These are phyloP conservation scores for Leishmania braziliensis DNA, from an alignment of 208 protist species.

Conservation along the genomic window DNA sequence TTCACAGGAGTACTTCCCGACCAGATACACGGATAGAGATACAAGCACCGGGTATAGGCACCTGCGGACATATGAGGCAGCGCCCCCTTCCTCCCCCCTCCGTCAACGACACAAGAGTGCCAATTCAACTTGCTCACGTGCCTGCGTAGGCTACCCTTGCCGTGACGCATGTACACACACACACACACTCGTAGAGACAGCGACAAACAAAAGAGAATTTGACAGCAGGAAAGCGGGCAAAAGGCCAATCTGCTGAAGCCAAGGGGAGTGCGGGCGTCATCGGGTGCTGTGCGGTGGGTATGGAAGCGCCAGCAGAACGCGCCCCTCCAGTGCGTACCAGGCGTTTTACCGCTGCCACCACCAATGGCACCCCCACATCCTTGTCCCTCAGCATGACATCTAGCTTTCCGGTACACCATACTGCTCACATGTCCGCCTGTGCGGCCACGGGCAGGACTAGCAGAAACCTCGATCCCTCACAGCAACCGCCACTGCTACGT, in stretches of 20 bases:
- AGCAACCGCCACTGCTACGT: not conserved
- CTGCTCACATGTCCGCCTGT: not conserved
- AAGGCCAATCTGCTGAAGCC: not conserved
- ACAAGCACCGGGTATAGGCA: too few relatives aligned
- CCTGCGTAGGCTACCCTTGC: not conserved
- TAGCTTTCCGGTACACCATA: slow-evolving; percentile 9
- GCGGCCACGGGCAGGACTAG: too few relatives aligned
- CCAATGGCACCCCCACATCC: slow-evolving; percentile 7
- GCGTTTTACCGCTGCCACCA: not conserved
- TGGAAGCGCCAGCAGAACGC: slow-evolving; percentile 4
- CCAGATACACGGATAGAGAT: not conserved
- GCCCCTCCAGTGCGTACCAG: not conserved
- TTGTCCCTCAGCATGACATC: slow-evolving; percentile 9
- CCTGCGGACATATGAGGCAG: not conserved
- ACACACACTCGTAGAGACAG: not conserved
- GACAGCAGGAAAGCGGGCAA: not conserved
- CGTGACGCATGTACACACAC: not conserved
- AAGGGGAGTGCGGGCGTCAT: not conserved
- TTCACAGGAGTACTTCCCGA: not conserved
- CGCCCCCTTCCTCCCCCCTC: not conserved
- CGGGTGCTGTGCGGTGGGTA: not conserved
- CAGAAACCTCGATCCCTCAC: not conserved
- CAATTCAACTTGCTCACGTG: not conserved
- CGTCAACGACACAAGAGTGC: not conserved
- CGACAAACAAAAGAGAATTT: not conserved